Evolutionary conservation across 2,329 filamentous ascomycete genomes (phyloP), one percentile per base, ranked within the genome.

Genomic region (Penicillium sclerotiorum): DNA sequence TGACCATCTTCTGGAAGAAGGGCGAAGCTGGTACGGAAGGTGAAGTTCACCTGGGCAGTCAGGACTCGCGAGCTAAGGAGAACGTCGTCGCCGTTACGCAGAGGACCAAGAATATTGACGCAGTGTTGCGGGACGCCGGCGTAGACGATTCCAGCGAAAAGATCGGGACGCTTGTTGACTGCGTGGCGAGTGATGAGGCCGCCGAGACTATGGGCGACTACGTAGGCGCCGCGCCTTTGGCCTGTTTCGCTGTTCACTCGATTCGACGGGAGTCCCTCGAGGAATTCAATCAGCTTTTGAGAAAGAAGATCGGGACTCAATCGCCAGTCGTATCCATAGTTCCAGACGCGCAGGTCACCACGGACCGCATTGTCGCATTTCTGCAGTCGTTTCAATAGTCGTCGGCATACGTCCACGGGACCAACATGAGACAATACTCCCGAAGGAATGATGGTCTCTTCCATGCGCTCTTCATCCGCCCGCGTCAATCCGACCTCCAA

Each of bases 321-420:
- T 13, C 93, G 82, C 93, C 93, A 97, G 71, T 97, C 93, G 62
- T 96, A 97, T 15, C 92, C 91, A 65, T 93, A 97, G 61, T 96
- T 87, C 77, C 91, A 91, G 1, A 96, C 81, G 39, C 90, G 80
- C 5, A 96, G 74, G 55, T 81, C 86, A 7, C 89, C 90, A 4
- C 76, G 79, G 45, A 82, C 80, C 1, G 83, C 84, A 62, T 95
- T 95, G 11, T 90, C 84, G 57, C 83, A 89, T 25, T 86, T 85
- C 42, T 83, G 80, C 17, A 96, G 71, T 47, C 87, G 85, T 65
- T 89, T 92, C 70, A 96, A 85, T 1, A 97, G 76, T 32, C 90
- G 83, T 50, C 85, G 86, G 4, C 89, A 90, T 50, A 96, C 92
- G 67, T 97, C 93, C 33, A 97, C 88, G 0, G 91, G 91, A 0